Base-by-base conservation (phyloP, 2,329 filamentous ascomycete species). In the Septoria linicola region DNA sequence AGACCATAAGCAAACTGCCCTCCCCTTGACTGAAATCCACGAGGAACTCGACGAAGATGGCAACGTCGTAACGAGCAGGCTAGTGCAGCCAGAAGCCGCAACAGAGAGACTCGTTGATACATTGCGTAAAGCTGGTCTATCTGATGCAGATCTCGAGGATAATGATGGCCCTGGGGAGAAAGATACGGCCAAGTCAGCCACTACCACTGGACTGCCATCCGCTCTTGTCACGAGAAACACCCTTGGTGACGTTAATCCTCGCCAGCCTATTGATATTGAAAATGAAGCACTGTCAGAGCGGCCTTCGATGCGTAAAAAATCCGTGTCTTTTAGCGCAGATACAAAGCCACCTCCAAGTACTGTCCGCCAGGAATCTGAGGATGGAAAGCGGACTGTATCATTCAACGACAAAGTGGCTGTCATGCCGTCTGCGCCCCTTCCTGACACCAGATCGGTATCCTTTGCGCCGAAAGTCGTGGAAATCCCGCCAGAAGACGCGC, bases 1-100 rank as follows among this genome's bases (percentile, higher is more conserved):
- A n/a, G 47, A 75, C 78, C 37, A 76, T 75, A 45, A 43, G 32
- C 45, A 52, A 31, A 83, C 87, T 54, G 84, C 83, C 1, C 74
- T 90, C 44, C 88, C 90, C 0, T 80, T 97, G 52, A 91, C 87
- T 25, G 93, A 97, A 63, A 97, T 99, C 59, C 77, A 89, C 48
- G 93, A 99, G 70, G 83, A 95, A 72, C 76, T 97, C 19, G 93
- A 97, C 65, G 91, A 96, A 7, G 82, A 95, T 8, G 93, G 85
- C 49, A 93, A 95, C 63, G 80, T 97, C 3, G 70, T 96, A 42
- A 87, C 73, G 1, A 72, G 71, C 58, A 70, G 66, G 1, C 59
- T 76, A 19, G 66, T 66, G 3, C 69, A 72, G n/a, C 86, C 89
- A 0, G 85, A 84, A 5, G 81, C 85, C 45, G 74, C 79, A 11